These are phyloP conservation scores for Ophiostoma sp. DNA, from an alignment of 2,329 filamentous ascomycete genomes.

Conservation along the genomic window DNA sequence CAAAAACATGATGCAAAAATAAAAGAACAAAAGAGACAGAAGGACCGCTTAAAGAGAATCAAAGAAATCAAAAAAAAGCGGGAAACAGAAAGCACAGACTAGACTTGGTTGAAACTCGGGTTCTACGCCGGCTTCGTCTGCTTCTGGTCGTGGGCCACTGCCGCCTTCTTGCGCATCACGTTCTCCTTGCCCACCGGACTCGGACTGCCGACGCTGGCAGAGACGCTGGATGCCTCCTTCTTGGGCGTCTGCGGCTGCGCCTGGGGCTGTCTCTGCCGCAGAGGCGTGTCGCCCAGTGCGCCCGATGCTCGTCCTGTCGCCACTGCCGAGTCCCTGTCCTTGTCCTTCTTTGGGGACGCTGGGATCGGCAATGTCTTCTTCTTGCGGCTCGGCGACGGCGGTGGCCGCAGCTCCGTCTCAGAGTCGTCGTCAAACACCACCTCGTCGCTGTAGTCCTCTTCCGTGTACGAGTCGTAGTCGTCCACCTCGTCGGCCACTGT, in stretches of 20 bases:
- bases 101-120: background rate
- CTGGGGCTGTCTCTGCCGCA: conserved; percentile 14
- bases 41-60: background rate
- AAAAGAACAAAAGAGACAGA: background rate
- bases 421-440: background rate
- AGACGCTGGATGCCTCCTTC: conserved; percentile 7
- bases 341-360: background rate
- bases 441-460: background rate
- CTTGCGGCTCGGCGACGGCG: background rate
- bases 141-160: background rate
- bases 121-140: conserved; percentile 5
- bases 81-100: background rate
- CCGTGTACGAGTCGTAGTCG: background rate
- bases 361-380: background rate
- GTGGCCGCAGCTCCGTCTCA: background rate
- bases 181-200: background rate
- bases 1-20: background rate
- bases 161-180: conserved; percentile 1
- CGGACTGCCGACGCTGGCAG: background rate
- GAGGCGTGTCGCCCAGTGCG: background rate
- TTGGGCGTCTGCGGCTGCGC: background rate
- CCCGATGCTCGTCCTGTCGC: conserved; percentile 7
- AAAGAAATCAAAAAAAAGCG: background rate
- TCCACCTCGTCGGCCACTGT: background rate
- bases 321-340: conserved; percentile 6